Base-by-base conservation (phyloP, 495 filamentous ascomycete species). In the Pseudotulostoma volvatum region DNA sequence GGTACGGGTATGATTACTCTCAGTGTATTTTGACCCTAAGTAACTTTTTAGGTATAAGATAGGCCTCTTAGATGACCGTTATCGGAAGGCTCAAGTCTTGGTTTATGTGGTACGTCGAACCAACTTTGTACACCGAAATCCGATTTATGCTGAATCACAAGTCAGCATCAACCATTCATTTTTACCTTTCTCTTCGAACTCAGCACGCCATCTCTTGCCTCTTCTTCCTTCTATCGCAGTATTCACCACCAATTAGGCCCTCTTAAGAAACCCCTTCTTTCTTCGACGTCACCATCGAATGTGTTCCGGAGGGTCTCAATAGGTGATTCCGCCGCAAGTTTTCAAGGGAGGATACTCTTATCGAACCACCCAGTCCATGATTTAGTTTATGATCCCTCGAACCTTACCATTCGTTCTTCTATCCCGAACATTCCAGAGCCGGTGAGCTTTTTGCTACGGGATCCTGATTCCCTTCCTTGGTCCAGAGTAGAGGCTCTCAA, bases 361-460 rank as follows among this genome's bases (percentile, higher is more conserved):
- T 56, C 48, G 8, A 65, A 55, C 38, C 48, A 71, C 53, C 56
- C 76, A 18, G 79, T 93, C 21, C 84, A 80, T 56, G 83, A 94
- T 54, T 67, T 96, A 3, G 70, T 94, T 44, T 93, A 79, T 61
- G 90, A 97, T 49, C 79, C 85, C 0, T 57, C 63, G 31, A 73
- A 75, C 3, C 57, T 90, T 30, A 86, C 78, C 0, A 63, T 93
- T 9, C 81, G 83, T 46, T 81, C 81, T 18, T 86, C 78, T 2
- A 79, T 97, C 35, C 90, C 88, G 18, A 93, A 86, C 48, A 94
- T 97, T 42, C 90, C 88, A 3, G 70, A 76, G 15, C 74, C 78
- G 0, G 40, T 44, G 46, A 33, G 34, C 30, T 39, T 21, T 33
- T 34, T 44, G 23, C 31, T 38, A 11, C 42, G 46, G 34, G 43